phyloP scores from a whole-genome alignment of 352 stramenopile species.

The Phytophthora brassicae region DNA sequence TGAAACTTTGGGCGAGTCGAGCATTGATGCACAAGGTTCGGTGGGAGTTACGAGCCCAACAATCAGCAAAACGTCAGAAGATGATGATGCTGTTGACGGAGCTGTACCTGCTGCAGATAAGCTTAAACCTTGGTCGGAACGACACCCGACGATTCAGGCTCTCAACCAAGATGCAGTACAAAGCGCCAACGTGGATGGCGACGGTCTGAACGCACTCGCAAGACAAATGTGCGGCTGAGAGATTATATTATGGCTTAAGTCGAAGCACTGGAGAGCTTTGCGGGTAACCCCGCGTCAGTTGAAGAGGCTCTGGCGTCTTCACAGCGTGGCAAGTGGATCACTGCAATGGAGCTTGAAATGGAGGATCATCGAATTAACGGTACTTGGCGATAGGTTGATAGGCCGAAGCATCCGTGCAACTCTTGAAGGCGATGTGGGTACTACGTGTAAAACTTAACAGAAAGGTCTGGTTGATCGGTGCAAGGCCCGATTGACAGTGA shows the following conservation, averaged over 20 bases:
- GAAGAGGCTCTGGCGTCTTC: not conserved
- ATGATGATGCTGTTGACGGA: not conserved
- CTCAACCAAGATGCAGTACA: not conserved
- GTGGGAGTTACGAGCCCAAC: not conserved
- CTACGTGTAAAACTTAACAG: not conserved
- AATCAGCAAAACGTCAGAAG: not conserved
- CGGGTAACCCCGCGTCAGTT: not conserved
- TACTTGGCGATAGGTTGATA: slow-evolving; percentile 18
- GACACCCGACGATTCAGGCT: not conserved
- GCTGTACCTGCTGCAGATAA: not conserved
- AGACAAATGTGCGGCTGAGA: not conserved
- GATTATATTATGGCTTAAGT: slow-evolving; percentile 1
- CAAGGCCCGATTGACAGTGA: not conserved
- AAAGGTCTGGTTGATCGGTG: not conserved
- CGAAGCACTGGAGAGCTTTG: not conserved
- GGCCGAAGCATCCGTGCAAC: not conserved
- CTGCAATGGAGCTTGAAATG: not conserved
- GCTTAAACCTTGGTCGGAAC: not conserved
- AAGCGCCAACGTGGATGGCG: slow-evolving; percentile 1
- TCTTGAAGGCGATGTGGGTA: not conserved
- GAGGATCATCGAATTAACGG: not conserved
- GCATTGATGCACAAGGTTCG: not conserved
- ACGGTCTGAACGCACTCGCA: not conserved
- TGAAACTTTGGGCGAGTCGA: not conserved
- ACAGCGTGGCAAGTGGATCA: slow-evolving; percentile 20